These are phyloP conservation scores for Lonicera japonica DNA, from an alignment of 129 eudicot genomes.

Conservation along the genomic window DNA sequence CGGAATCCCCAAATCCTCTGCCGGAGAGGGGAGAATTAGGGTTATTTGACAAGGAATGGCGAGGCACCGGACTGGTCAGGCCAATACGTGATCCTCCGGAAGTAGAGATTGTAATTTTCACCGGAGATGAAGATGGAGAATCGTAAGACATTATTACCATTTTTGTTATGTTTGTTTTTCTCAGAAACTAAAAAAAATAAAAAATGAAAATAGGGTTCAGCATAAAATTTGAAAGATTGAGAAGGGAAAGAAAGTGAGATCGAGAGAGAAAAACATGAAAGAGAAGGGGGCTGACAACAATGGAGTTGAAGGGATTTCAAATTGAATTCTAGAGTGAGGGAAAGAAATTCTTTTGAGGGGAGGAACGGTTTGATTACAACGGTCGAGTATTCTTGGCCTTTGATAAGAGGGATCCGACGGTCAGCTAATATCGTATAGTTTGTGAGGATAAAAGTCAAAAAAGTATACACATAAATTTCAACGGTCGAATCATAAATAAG, in stretches of 20 bases:
- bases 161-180: background rate
- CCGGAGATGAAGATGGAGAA: slow-evolving; percentile 75
- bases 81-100: slow-evolving; percentile 55
- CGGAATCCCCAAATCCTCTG: slow-evolving; percentile 21
- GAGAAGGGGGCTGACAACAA: background rate
- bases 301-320: background rate
- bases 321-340: background rate
- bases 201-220: background rate
- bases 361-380: background rate
- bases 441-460: too few species aligned
- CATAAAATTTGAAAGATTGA: background rate
- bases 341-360: background rate
- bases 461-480: too few species aligned
- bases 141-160: slow-evolving; percentile 43
- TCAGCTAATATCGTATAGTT: background rate
- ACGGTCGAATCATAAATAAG: too few species aligned
- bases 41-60: slow-evolving; percentile 55
- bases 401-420: background rate
- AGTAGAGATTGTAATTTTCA: slow-evolving; percentile 79
- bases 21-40: slow-evolving; percentile 47
- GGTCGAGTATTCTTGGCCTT: background rate
- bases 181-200: background rate
- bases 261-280: background rate
- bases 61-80: slow-evolving; percentile 58
- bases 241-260: too few species aligned